Evolutionary conservation across 2,329 filamentous ascomycete genomes (phyloP).

Genomic region (Hansfordia pulvinata): DNA sequence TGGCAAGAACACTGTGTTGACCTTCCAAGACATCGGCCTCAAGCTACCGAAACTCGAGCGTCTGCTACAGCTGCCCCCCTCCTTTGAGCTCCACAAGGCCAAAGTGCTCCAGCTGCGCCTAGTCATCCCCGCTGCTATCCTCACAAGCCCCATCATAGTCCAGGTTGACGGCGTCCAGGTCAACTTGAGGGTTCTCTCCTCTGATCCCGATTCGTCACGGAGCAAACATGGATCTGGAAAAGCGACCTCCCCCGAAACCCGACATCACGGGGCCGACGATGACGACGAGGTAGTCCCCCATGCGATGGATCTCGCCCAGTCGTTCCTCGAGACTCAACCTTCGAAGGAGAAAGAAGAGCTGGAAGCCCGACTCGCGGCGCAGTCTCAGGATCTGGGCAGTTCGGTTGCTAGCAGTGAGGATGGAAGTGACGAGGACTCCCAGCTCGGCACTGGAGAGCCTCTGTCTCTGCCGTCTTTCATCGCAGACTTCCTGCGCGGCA

Average conservation of each 20-base stretch:
- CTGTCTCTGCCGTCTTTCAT: constrained; percentile 59
- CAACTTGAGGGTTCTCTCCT: constrained; percentile 39
- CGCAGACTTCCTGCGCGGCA: constrained; percentile 58
- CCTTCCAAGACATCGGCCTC: constrained; percentile 76
- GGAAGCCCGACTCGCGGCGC: constrained; percentile 52
- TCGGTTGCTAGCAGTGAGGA: constrained; percentile 49
- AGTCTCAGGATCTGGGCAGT: constrained; percentile 47
- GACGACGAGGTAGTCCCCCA: constrained; percentile 42
- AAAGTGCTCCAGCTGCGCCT: constrained; percentile 64
- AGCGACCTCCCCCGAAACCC: constrained; percentile 12
- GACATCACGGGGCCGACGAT: constrained; percentile 13
- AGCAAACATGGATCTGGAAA: constrained; percentile 12
- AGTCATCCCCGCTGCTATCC: constrained; percentile 78
- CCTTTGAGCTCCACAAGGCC: constrained; percentile 59
- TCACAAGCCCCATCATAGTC: constrained; percentile 68
- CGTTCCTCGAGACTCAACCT: constrained; percentile 63
- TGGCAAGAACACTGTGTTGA: constrained; percentile 70
- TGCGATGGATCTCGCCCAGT: constrained; percentile 60
- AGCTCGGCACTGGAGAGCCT: constrained; percentile 55
- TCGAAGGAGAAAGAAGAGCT: constrained; percentile 51
- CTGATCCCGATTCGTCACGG: constrained; percentile 19
- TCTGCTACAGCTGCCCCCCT: constrained; percentile 59
- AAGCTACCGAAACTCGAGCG: constrained; percentile 70
- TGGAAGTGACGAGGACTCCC: constrained; percentile 44
- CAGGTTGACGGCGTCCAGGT: constrained; percentile 74